Conservation (phyloP, 139 green algal species). For the Tetratostichococcus sp. region DNA sequence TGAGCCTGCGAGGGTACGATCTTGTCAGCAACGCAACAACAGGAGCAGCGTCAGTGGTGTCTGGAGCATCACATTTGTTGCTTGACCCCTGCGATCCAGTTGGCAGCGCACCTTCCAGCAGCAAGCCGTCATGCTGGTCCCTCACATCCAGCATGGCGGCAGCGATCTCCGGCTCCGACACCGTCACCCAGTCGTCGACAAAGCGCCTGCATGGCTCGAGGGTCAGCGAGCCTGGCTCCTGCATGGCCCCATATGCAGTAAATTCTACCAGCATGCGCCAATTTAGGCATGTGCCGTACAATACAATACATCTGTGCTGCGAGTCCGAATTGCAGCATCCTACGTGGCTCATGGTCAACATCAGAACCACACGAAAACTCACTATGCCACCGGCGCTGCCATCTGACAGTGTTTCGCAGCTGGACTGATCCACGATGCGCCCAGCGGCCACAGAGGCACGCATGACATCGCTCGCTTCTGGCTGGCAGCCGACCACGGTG, state of each 20-base stretch:
- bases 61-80: too few relatives aligned
- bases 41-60: neutral
- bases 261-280: too few relatives aligned
- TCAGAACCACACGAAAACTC: neutral
- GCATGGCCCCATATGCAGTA: neutral
- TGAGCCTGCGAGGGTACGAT: constrained; percentile 20
- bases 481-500: constrained; percentile 50
- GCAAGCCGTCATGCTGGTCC: constrained; percentile 28
- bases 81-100: neutral
- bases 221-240: constrained; percentile 45
- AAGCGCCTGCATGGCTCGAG: constrained; percentile 38
- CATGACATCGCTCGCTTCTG: constrained; percentile 47
- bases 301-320: too few relatives aligned
- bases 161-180: constrained; percentile 56
- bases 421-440: constrained; percentile 19
- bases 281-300: too few relatives aligned
- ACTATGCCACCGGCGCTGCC: constrained; percentile 32
- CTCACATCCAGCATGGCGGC: constrained; percentile 41
- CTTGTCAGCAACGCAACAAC: neutral
- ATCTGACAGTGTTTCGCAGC: constrained; percentile 43
- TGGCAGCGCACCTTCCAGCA: constrained; percentile 56
- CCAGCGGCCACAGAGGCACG: constrained; percentile 34
- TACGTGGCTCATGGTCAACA: too few relatives aligned
- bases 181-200: constrained; percentile 55
- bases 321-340: too few relatives aligned